Percentiles rank a stretch among this genome's conserved stretches.
Evolutionary conservation across 106 monocot genomes (phyloP).

Genomic region (Ottelia alismoides): DNA sequence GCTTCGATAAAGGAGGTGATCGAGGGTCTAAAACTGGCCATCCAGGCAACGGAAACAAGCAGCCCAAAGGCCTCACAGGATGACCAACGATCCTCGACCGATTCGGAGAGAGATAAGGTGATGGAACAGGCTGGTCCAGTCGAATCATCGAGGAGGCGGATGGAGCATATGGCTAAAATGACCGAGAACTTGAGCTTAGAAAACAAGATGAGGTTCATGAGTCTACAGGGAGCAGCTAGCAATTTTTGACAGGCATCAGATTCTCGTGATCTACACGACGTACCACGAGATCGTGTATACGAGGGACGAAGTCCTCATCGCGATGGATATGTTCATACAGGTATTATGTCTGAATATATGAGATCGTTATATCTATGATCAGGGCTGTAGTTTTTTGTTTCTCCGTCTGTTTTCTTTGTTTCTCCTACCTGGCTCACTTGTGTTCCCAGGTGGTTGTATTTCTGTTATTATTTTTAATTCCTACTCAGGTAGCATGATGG

Average conservation of each 20-base stretch:
- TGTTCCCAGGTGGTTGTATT: too few species aligned
- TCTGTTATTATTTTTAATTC: too few species aligned
- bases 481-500: too few species aligned
- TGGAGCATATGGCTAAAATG: slow-evolving; percentile 36
- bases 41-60: slow-evolving; percentile 15
- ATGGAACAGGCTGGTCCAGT: slow-evolving; percentile 2
- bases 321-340: not conserved
- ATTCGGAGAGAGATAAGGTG: slow-evolving; percentile 6
- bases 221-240: slow-evolving; percentile 17
- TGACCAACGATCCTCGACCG: slow-evolving; percentile 7
- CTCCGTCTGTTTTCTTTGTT: not conserved
- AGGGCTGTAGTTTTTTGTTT: not conserved
- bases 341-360: too few species aligned
- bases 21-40: slow-evolving; percentile 27
- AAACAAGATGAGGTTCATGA: slow-evolving; percentile 13
- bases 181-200: slow-evolving; percentile 15
- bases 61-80: not conserved
- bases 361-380: not conserved
- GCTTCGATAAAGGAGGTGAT: slow-evolving; percentile 54
- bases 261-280: too few species aligned
- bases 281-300: too few species aligned
- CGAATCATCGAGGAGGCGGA: slow-evolving; percentile 30
- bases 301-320: too few species aligned
- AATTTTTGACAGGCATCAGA: not conserved
- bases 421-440: too few species aligned